Evolutionary conservation across 306 rosid species (phyloP).

Genomic region (Astragalus membranaceus): DNA sequence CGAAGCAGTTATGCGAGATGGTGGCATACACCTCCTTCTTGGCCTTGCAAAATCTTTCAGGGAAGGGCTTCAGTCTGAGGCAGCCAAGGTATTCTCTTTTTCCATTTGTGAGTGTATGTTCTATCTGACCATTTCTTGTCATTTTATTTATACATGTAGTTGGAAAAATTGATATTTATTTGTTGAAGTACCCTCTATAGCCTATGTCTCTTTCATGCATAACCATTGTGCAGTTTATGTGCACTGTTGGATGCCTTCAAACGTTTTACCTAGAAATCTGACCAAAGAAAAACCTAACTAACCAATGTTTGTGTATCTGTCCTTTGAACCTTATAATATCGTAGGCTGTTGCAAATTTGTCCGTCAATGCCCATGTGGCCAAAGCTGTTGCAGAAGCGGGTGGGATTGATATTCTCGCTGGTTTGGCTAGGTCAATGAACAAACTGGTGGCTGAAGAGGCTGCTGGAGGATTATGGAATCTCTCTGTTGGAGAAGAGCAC

Average conservation of each 20-base stretch:
- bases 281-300: not conserved
- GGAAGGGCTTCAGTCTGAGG: conserved; percentile 98
- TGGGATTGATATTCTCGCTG: conserved; percentile 89
- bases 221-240: not conserved
- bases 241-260: conserved; percentile 2
- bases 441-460: conserved; percentile 99
- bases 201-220: not conserved
- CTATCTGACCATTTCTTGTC: conserved; percentile 1
- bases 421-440: conserved; percentile 97
- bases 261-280: not conserved
- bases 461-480: conserved; percentile 99
- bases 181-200: conserved; percentile 1
- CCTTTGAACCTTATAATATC: conserved; percentile 15
- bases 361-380: conserved; percentile 93
- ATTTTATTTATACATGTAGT: not conserved
- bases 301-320: conserved; percentile 11
- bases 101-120: not conserved
- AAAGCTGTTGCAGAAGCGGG: conserved; percentile 99
- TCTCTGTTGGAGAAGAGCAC: conserved; percentile 99
- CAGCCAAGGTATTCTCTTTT: conserved; percentile 69
- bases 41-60: conserved; percentile 90
- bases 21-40: conserved; percentile 92
- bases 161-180: conserved; percentile 5
- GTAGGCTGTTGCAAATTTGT: conserved; percentile 97
- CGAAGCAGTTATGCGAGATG: conserved; percentile 96